Conservation (phyloP, 2,329 filamentous ascomycete genomes). For the Plenodomus tracheiphilus region DNA sequence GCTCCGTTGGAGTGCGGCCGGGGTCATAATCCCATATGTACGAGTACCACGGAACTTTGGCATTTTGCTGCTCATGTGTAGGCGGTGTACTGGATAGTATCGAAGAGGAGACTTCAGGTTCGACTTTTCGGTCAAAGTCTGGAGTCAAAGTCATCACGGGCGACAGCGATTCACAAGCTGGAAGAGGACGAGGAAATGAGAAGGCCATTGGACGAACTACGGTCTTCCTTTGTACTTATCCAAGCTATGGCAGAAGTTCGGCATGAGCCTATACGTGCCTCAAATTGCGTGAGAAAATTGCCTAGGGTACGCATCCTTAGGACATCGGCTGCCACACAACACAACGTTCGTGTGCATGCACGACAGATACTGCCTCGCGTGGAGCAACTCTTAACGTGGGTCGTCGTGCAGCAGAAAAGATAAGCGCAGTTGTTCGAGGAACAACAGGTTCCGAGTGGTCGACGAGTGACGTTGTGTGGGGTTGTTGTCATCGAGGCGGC, state of each 20-base stretch:
- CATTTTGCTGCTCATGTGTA: background rate
- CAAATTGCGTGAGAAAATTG: constrained; percentile 14
- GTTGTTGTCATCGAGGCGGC: background rate
- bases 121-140: constrained; percentile 1
- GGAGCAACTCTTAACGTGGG: no score
- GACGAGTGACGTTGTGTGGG: background rate
- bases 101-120: background rate
- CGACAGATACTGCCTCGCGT: no score
- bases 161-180: no score
- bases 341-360: no score
- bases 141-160: background rate
- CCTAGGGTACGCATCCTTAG: background rate
- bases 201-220: background rate
- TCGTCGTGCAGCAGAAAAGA: no score
- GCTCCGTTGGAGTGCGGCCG: constrained; percentile 22
- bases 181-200: background rate
- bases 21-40: constrained; percentile 36
- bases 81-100: background rate
- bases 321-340: background rate
- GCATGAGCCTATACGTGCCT: constrained; percentile 14
- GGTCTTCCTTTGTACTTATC: background rate
- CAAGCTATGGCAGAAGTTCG: constrained; percentile 1
- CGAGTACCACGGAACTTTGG: constrained; percentile 27
- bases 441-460: no score
- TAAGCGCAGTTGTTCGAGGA: no score